Evolutionary conservation across 2,329 filamentous ascomycete species (phyloP).

Genomic region (Nannizziopsis barbatae): DNA sequence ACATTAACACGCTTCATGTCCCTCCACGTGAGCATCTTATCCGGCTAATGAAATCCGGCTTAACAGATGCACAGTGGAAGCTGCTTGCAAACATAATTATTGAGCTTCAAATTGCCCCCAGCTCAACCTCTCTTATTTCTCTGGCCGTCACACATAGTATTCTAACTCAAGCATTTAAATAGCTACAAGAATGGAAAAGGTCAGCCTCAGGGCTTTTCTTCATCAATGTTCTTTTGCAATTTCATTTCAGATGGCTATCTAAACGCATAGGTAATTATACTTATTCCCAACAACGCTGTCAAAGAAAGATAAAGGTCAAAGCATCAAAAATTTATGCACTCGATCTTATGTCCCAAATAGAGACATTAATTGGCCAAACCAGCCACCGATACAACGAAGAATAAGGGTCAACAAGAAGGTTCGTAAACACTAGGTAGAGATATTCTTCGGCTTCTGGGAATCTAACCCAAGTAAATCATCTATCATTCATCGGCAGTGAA

Average conservation of each 20-base stretch:
- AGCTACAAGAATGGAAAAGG: slow-evolving; percentile 10
- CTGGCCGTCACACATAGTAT: slow-evolving; percentile 7
- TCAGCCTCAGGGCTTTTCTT: slow-evolving; percentile 8
- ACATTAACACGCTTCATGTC: neutral
- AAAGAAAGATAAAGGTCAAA: too few relatives aligned
- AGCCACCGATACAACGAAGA: too few relatives aligned
- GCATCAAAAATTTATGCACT: too few relatives aligned
- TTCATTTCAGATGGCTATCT: neutral
- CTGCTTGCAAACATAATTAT: slow-evolving; percentile 1
- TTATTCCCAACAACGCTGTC: too few relatives aligned
- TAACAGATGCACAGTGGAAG: neutral
- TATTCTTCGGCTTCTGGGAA: too few relatives aligned
- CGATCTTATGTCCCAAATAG: too few relatives aligned
- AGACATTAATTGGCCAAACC: too few relatives aligned
- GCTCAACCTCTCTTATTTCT: slow-evolving; percentile 4
- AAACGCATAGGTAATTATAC: neutral
- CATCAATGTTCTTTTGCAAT: neutral
- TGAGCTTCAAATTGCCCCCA: neutral
- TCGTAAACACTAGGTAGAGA: too few relatives aligned
- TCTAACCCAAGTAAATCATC: too few relatives aligned
- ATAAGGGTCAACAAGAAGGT: too few relatives aligned
- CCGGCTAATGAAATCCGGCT: neutral
- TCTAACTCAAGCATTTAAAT: slow-evolving; percentile 6
- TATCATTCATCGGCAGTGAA: too few relatives aligned
- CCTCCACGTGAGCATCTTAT: neutral